These are phyloP conservation scores for Silybum marianum DNA, from an alignment of 129 eudicot species.

Conservation along the genomic window DNA sequence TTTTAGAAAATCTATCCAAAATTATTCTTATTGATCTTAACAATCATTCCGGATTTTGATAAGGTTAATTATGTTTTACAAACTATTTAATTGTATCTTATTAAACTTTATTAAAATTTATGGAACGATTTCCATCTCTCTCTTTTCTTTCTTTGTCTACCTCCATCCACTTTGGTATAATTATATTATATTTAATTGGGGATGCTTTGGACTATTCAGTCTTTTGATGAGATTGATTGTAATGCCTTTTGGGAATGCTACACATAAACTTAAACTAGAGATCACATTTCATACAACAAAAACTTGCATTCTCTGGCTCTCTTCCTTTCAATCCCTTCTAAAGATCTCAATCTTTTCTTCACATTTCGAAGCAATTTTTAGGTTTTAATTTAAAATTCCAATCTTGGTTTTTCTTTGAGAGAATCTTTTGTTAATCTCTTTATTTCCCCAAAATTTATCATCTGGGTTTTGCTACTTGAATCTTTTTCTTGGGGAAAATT, in stretches of 20 bases:
- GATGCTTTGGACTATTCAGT: neutral
- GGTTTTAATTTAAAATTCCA: neutral
- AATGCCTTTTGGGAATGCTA: neutral
- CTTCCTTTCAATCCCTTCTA: neutral
- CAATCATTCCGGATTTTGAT: neutral
- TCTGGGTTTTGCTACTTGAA: neutral
- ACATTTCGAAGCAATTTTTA: neutral
- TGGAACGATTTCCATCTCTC: neutral
- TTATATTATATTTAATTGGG: neutral
- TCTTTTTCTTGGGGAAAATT: slow-evolving; percentile 8
- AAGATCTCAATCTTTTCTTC: neutral
- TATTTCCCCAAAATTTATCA: neutral
- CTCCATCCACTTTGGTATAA: slow-evolving; percentile 3
- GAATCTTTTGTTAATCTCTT: neutral
- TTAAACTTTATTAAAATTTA: too few species aligned
- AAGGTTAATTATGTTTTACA: neutral
- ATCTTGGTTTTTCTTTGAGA: neutral
- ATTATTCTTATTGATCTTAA: too few species aligned
- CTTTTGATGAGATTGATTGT: neutral
- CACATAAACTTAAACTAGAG: neutral
- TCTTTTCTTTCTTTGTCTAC: neutral
- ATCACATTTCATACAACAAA: neutral
- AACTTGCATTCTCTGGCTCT: neutral
- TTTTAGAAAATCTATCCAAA: too few species aligned
- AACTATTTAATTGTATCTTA: too few species aligned